These are phyloP conservation scores for Keqinozyma sinolaborantium DNA, from an alignment of 1,139 yeast species.

Conservation along the genomic window DNA sequence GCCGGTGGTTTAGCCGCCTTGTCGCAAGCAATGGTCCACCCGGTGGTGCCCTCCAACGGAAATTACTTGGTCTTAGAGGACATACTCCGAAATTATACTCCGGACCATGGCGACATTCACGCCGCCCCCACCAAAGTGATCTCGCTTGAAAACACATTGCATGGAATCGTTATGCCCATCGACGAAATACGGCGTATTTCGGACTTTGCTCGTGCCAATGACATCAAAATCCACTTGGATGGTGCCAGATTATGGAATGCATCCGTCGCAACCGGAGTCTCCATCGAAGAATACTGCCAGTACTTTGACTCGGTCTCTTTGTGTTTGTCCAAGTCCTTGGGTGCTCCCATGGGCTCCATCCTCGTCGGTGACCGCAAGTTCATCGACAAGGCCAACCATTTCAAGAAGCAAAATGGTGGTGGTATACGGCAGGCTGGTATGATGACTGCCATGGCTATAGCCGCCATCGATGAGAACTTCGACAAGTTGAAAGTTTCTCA, in stretches of 20 bases:
- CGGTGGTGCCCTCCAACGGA: conserved; percentile 37
- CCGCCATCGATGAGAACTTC: conserved; percentile 39
- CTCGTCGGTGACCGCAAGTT: conserved; percentile 31
- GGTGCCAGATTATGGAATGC: conserved; percentile 51
- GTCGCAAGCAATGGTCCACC: conserved; percentile 44
- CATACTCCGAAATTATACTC: conserved; percentile 33
- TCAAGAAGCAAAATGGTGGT: conserved; percentile 46
- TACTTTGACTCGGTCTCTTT: conserved; percentile 44
- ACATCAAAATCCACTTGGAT: conserved; percentile 38
- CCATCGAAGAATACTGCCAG: conserved; percentile 34
- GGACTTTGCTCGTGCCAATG: conserved; percentile 30
- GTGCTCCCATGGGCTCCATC: conserved; percentile 47
- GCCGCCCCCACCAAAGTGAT: conserved; percentile 46
- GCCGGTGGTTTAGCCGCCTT: conserved; percentile 46
- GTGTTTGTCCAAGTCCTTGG: conserved; percentile 43
- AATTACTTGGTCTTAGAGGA: conserved; percentile 36
- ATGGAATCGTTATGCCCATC: conserved; percentile 42
- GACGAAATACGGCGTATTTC: conserved; percentile 39
- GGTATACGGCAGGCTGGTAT: conserved; percentile 47
- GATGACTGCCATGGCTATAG: conserved; percentile 37
- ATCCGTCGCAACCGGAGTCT: conserved; percentile 36
- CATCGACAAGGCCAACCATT: conserved; percentile 43
- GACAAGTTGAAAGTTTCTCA: conserved; percentile 45
- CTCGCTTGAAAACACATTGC: conserved; percentile 43
- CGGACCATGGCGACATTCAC: conserved; percentile 48